Evolutionary conservation across 805 yeast species (phyloP).

Genomic region (Candida oleophila): DNA sequence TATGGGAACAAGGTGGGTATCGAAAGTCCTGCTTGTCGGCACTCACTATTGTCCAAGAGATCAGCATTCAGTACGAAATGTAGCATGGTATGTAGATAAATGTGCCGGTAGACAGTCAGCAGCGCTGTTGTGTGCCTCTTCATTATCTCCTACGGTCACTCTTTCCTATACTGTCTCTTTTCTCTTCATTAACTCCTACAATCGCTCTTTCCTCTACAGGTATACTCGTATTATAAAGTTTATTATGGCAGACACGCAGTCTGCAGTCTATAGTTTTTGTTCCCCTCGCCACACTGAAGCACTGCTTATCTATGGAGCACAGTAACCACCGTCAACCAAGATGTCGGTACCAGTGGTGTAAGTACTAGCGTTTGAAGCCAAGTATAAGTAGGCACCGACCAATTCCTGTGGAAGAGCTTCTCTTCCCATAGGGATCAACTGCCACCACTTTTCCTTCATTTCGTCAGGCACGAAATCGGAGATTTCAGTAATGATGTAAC

Average conservation of each 20-base stretch:
- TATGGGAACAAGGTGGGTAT: no score
- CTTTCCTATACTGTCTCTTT: neutral
- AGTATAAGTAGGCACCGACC: conserved; percentile 46
- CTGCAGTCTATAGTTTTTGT: neutral
- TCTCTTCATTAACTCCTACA: neutral
- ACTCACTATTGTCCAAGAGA: no score
- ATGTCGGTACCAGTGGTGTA: conserved; percentile 47
- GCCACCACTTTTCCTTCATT: conserved; percentile 37
- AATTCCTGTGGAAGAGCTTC: conserved; percentile 43
- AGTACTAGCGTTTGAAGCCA: conserved; percentile 44
- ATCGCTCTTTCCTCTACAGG: neutral
- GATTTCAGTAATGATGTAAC: conserved; percentile 42
- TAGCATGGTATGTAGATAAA: no score
- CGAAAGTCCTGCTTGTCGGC: no score
- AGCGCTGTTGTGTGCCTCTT: no score
- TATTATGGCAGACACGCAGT: no score
- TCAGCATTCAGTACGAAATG: no score
- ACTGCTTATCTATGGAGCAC: conserved; percentile 20
- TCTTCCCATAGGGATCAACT: conserved; percentile 45
- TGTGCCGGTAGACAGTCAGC: no score
- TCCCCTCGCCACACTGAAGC: neutral
- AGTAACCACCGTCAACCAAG: conserved; percentile 48
- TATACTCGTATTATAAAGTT: no score
- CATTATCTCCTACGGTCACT: neutral
- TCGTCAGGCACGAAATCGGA: conserved; percentile 34